Evolutionary conservation across 2,329 filamentous ascomycete genomes (phyloP).

Genomic region (Ramularia endophylla): DNA sequence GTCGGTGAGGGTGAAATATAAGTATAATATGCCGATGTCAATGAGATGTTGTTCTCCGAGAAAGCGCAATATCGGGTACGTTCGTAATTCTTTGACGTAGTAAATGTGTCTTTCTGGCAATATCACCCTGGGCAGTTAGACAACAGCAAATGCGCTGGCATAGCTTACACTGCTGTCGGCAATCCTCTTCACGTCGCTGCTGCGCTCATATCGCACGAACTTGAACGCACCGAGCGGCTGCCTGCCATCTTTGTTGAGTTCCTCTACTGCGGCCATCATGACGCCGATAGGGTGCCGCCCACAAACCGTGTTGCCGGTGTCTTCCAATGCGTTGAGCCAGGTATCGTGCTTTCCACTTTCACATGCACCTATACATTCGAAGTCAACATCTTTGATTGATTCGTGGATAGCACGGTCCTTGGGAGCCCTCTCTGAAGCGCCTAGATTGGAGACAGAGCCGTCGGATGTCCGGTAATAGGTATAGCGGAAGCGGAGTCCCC

Average conservation of each 20-base stretch:
- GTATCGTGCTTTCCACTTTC: conserved; percentile 64
- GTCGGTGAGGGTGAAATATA: not conserved
- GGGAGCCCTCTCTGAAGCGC: conserved; percentile 38
- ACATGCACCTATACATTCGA: conserved; percentile 77
- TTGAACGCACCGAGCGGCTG: conserved; percentile 48
- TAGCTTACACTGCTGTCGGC: conserved; percentile 89
- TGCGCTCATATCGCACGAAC: conserved; percentile 83
- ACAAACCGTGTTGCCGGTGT: conserved; percentile 87
- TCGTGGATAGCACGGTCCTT: conserved; percentile 63
- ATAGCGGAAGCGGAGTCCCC: conserved; percentile 81
- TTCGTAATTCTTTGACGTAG: too few species aligned
- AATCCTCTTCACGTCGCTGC: conserved; percentile 62
- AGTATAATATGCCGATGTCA: too few species aligned
- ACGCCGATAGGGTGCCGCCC: conserved; percentile 93
- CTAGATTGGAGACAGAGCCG: conserved; percentile 38
- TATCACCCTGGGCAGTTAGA: conserved; percentile 38
- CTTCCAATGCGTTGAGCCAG: conserved; percentile 63
- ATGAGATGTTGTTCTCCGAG: too few species aligned
- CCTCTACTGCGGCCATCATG: conserved; percentile 80
- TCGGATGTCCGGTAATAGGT: conserved; percentile 62
- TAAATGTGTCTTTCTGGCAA: too few species aligned
- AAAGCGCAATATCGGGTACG: too few species aligned
- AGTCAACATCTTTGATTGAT: conserved; percentile 74
- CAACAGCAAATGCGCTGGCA: conserved; percentile 79
- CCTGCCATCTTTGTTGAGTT: conserved; percentile 37